Conservation (phyloP, 371 early-diverging fungal genomes). For the Saksenaea oblongispora region DNA sequence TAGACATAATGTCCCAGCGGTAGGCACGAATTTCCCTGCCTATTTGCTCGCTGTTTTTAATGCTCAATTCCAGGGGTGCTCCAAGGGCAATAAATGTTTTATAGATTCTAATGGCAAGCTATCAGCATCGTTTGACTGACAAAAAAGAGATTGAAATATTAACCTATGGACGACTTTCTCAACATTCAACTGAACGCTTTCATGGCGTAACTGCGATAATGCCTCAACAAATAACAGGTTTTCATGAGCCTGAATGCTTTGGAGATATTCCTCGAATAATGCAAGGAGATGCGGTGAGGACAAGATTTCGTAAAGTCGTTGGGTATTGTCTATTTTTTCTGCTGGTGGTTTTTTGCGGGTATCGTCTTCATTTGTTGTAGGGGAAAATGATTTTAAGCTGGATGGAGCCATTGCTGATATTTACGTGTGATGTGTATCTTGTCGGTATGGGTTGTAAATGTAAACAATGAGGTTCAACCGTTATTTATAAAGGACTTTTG, state of each 20-base stretch:
- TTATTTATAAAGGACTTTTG: not conserved
- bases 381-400: not conserved
- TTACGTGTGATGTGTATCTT: not conserved
- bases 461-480: not conserved
- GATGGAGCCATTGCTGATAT: not conserved
- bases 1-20: conserved; percentile 21
- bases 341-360: not conserved
- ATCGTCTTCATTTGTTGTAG: not conserved
- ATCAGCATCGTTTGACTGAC: not conserved
- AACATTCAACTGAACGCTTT: conserved; percentile 8
- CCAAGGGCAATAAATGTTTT: conserved; percentile 26
- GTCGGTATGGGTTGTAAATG: not conserved
- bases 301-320: conserved; percentile 18
- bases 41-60: conserved; percentile 17
- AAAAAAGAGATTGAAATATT: not conserved
- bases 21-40: conserved; percentile 10
- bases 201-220: conserved; percentile 25
- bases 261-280: conserved; percentile 29
- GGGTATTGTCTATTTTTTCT: not conserved
- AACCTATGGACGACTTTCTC: conserved; percentile 29
- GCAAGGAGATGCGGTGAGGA: conserved; percentile 26
- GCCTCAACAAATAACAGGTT: conserved; percentile 37
- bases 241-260: conserved; percentile 29
- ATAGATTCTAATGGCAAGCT: conserved; percentile 25
- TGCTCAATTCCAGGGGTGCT: conserved; percentile 29